Evolutionary conservation across 2,329 filamentous ascomycete species (phyloP).

Genomic region (Celoporthe dispersa): DNA sequence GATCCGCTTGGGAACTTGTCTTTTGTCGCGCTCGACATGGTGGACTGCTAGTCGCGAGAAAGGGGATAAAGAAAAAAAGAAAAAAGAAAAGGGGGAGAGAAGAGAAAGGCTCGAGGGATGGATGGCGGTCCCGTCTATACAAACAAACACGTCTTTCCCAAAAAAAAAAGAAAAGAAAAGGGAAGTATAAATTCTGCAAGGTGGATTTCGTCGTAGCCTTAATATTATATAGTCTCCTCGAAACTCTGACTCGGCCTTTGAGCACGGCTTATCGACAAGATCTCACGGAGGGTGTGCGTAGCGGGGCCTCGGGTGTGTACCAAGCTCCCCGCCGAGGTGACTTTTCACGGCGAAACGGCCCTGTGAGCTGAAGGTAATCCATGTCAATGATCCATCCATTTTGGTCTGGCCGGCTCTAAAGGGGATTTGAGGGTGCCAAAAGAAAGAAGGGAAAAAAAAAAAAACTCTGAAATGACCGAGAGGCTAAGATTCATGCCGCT

Average conservation of each 20-base stretch:
- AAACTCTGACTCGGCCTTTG: not conserved
- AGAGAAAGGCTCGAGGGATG: not conserved
- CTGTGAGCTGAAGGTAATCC: not conserved
- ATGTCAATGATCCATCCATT: not conserved
- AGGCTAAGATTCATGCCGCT: not conserved
- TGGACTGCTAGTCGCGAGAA: not conserved
- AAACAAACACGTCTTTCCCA: not conserved
- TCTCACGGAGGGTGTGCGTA: not conserved
- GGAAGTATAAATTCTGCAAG: not conserved
- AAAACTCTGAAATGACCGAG: not conserved
- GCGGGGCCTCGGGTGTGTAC: not conserved
- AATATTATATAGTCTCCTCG: not conserved
- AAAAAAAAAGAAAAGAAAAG: not conserved
- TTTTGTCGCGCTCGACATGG: not conserved
- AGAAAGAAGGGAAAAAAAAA: not conserved
- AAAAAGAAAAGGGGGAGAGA: not conserved
- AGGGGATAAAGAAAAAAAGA: not conserved
- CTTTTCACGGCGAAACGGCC: not conserved
- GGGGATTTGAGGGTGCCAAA: not conserved
- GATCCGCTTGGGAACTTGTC: not conserved
- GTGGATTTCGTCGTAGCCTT: not conserved
- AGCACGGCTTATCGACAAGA: not conserved
- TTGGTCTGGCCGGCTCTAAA: not conserved
- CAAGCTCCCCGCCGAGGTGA: not conserved
- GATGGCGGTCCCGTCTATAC: not conserved